Conservation (phyloP, 1,284 basidiomycete species). For the Exobasidium cylindrosporum region DNA sequence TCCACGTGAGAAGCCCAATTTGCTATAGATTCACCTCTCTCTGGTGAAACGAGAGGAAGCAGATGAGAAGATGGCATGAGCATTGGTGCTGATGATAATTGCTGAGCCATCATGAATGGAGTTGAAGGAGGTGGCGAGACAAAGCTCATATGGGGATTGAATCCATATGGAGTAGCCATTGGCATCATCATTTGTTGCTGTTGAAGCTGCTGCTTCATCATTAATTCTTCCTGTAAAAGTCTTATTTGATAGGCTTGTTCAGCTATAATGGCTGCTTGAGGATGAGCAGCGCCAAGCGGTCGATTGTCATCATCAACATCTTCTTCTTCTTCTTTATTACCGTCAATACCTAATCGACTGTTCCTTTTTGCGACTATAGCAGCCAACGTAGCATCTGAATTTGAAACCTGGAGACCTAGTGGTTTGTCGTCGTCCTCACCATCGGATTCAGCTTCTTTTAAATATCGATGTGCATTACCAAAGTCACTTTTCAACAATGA, state of each 20-base stretch:
- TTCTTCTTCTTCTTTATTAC: not conserved
- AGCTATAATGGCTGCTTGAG: conserved; percentile 52
- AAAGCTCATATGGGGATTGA: not conserved
- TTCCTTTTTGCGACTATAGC: conserved; percentile 24
- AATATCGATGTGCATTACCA: not conserved
- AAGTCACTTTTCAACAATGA: not conserved
- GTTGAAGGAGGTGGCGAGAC: not conserved
- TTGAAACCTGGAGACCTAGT: conserved; percentile 34
- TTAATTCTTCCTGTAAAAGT: conserved; percentile 34
- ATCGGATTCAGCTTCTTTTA: conserved; percentile 12
- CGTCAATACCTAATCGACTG: conserved; percentile 16
- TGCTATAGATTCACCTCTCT: not conserved
- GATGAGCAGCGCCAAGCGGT: conserved; percentile 43
- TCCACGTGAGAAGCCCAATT: conserved; percentile 5
- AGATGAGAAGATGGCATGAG: no score
- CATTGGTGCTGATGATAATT: not conserved
- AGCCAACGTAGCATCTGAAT: conserved; percentile 22
- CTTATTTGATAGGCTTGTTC: conserved; percentile 49
- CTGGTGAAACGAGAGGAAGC: not conserved
- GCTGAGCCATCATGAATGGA: not conserved
- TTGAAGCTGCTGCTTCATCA: not conserved
- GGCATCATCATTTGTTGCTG: no score
- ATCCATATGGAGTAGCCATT: not conserved
- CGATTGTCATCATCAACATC: conserved; percentile 29
- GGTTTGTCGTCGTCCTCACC: conserved; percentile 45